Evolutionary conservation across 2,329 filamentous ascomycete species (phyloP).

Genomic region (Beauveria sp.): DNA sequence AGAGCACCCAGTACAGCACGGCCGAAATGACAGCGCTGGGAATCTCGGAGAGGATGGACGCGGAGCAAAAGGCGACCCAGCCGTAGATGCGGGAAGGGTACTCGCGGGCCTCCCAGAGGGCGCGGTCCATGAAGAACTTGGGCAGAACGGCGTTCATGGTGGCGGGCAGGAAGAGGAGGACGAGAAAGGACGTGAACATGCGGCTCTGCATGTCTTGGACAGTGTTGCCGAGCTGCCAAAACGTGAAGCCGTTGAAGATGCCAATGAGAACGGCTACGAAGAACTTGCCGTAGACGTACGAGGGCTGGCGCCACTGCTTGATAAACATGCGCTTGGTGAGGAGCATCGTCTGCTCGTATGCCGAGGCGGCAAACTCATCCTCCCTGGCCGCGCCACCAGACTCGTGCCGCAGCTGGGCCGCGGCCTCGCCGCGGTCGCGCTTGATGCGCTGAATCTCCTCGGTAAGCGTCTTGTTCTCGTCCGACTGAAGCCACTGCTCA

Average conservation of each 20-base stretch:
- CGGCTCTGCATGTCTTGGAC: conserved; percentile 67
- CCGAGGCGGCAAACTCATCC: conserved; percentile 59
- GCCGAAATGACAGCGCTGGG: conserved; percentile 58
- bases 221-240: conserved; percentile 59
- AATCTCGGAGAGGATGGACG: conserved; percentile 65
- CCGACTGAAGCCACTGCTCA: conserved; percentile 62
- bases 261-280: conserved; percentile 65
- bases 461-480: conserved; percentile 50
- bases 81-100: conserved; percentile 68
- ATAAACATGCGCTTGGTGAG: conserved; percentile 64
- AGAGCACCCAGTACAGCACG: conserved; percentile 64
- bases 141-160: conserved; percentile 67
- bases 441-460: conserved; percentile 60
- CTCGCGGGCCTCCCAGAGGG: conserved; percentile 66
- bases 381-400: conserved; percentile 17
- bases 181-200: conserved; percentile 65
- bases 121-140: conserved; percentile 70
- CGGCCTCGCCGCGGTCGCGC: conserved; percentile 13
- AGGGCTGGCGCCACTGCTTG: conserved; percentile 69
- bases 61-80: conserved; percentile 69
- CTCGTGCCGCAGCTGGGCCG: conserved; percentile 20
- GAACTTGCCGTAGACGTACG: conserved; percentile 70
- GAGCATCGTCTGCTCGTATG: conserved; percentile 53
- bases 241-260: conserved; percentile 75
- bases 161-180: conserved; percentile 59